phyloP scores from a whole-genome alignment of 306 rosid genomes.

The Acacia confusa region DNA sequence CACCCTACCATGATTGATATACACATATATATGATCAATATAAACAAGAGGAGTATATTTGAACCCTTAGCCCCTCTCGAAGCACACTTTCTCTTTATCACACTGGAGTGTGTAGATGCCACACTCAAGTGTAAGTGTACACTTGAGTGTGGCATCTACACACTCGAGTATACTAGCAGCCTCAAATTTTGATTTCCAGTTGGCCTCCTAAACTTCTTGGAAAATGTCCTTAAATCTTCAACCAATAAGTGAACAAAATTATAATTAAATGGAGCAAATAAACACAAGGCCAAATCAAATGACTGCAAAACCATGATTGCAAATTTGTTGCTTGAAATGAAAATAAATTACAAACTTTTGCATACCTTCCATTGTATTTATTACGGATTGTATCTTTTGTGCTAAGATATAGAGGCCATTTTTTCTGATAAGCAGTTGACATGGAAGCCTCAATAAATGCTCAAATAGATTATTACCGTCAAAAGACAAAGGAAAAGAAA shows the following conservation, averaged over 20 bases:
- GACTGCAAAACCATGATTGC: background rate
- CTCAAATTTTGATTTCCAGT: constrained; percentile 90
- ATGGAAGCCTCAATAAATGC: constrained; percentile 89
- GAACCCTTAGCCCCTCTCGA: too few species aligned
- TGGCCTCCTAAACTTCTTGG: constrained; percentile 94
- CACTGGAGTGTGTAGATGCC: too few species aligned
- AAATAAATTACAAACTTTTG: constrained; percentile 20
- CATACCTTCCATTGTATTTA: constrained; percentile 98
- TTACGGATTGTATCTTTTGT: constrained; percentile 95
- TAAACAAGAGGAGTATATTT: too few species aligned
- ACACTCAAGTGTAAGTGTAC: too few species aligned
- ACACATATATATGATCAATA: constrained; percentile 27
- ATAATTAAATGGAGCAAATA: constrained; percentile 4
- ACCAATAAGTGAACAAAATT: constrained; percentile 27
- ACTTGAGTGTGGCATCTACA: too few species aligned
- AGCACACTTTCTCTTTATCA: too few species aligned
- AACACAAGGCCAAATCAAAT: background rate
- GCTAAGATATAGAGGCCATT: constrained; percentile 99
- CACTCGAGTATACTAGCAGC: constrained; percentile 94
- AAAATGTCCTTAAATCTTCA: constrained; percentile 98
- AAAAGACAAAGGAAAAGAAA: constrained; percentile 10
- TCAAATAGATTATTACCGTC: constrained; percentile 71
- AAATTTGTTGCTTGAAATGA: background rate
- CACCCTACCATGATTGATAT: constrained; percentile 58
- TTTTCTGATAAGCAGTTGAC: constrained; percentile 82